Percentiles rank a stretch among this genome's conserved stretches.
Conservation (phyloP, 2,329 filamentous ascomycete genomes). For the Aureobasidium sp. region DNA sequence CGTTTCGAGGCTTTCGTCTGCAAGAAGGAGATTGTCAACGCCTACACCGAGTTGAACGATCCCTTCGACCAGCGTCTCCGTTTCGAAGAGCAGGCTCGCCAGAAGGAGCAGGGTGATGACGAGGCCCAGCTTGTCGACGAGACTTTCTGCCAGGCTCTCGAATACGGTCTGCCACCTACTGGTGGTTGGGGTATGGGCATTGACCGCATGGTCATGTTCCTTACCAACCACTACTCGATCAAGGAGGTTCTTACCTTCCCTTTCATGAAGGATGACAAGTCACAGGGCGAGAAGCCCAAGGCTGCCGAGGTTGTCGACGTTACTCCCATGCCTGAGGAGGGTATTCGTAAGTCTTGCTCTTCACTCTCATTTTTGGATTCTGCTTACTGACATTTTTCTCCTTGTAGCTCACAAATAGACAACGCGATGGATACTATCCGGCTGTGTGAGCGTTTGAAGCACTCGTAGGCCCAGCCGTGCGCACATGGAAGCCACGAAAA, state of each 20-base stretch:
- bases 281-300: slow-evolving; percentile 31
- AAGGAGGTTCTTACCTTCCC: slow-evolving; percentile 95
- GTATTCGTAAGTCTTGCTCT: slow-evolving; percentile 15
- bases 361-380: neutral
- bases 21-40: slow-evolving; percentile 95
- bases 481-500: neutral
- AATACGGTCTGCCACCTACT: slow-evolving; percentile 86
- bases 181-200: slow-evolving; percentile 97
- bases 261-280: slow-evolving; percentile 84
- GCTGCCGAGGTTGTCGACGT: slow-evolving; percentile 57
- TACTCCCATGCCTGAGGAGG: slow-evolving; percentile 51
- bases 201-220: slow-evolving; percentile 88
- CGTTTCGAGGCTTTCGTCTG: slow-evolving; percentile 96
- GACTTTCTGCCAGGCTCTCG: slow-evolving; percentile 83
- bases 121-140: slow-evolving; percentile 95
- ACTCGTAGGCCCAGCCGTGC: neutral
- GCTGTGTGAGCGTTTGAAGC: neutral
- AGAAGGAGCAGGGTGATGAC: slow-evolving; percentile 95
- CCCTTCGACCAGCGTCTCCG: slow-evolving; percentile 88
- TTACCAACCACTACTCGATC: slow-evolving; percentile 92
- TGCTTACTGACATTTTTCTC: neutral
- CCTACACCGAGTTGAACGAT: slow-evolving; percentile 96
- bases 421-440: neutral
- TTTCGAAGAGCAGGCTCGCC: slow-evolving; percentile 88
- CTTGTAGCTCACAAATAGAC: slow-evolving; percentile 9